Evolutionary conservation across 257 asterid genomes (phyloP).

Genomic region (Coffea canephora): DNA sequence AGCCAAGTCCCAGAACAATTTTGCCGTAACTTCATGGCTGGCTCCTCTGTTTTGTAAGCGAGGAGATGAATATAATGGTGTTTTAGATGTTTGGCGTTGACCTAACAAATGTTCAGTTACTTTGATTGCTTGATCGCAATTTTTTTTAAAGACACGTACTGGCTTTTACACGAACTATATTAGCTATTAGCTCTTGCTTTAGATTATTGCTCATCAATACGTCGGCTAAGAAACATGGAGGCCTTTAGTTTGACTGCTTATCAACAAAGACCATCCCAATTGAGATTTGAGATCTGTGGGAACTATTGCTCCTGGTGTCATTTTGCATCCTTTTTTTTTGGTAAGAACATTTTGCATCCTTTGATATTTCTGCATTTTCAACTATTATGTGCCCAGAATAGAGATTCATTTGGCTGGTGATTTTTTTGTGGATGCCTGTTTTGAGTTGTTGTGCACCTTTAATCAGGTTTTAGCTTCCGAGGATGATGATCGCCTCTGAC

Average conservation of each 20-base stretch:
- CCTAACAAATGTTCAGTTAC: neutral
- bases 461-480: slow-evolving; percentile 90
- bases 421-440: neutral
- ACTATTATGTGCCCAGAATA: slow-evolving; percentile 5
- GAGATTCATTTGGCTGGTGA: no score
- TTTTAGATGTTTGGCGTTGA: neutral
- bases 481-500: slow-evolving; percentile 92
- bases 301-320: neutral
- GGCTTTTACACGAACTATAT: neutral
- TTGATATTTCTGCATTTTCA: neutral
- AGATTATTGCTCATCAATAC: no score
- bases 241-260: neutral
- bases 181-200: neutral
- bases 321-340: no score
- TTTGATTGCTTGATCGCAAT: neutral
- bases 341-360: neutral
- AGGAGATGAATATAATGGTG: neutral
- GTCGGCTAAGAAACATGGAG: neutral
- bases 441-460: slow-evolving; percentile 10
- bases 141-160: neutral
- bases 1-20: neutral
- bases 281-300: no score
- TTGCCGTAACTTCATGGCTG: neutral
- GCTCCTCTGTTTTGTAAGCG: neutral
- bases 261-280: neutral